Conservation (phyloP, 148 eudicot species). For the Vaccinium vitisidaea region DNA sequence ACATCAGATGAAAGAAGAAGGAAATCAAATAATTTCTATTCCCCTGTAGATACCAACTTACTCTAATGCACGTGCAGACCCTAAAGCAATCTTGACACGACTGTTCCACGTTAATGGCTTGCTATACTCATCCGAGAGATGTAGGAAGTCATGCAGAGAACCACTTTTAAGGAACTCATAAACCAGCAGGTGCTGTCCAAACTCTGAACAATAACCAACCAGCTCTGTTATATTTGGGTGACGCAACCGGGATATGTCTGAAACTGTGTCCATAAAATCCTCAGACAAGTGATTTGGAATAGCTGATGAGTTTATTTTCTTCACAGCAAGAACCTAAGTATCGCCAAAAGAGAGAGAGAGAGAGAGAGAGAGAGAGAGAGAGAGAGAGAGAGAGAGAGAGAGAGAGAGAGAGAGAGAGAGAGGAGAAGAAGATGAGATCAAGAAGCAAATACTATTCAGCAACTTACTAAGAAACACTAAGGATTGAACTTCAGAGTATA, state of each 20-base stretch:
- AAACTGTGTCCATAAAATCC: slow-evolving; percentile 74
- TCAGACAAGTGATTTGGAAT: slow-evolving; percentile 48
- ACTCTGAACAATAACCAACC: slow-evolving; percentile 94
- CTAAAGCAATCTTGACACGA: slow-evolving; percentile 96
- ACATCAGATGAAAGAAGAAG: background rate
- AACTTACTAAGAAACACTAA: background rate
- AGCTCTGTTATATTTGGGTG: slow-evolving; percentile 83
- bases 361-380: background rate
- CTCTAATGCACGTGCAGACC: slow-evolving; percentile 98
- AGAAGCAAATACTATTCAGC: background rate
- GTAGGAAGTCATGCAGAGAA: slow-evolving; percentile 75
- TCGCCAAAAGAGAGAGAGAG: background rate
- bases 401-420: too few relatives aligned
- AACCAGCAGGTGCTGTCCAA: slow-evolving; percentile 83
- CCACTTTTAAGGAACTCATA: slow-evolving; percentile 84
- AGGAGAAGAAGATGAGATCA: background rate
- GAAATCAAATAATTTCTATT: background rate
- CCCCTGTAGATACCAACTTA: slow-evolving; percentile 40
- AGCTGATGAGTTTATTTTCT: slow-evolving; percentile 74
- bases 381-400: too few relatives aligned
- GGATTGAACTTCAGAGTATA: slow-evolving; percentile 20
- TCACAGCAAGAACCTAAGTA: slow-evolving; percentile 85
- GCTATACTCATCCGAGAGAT: slow-evolving; percentile 77
- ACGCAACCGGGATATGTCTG: slow-evolving; percentile 65
- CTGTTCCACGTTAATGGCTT: slow-evolving; percentile 86